phyloP scores from a whole-genome alignment of 2,329 filamentous ascomycete genomes.

The Penicillium sp. region DNA sequence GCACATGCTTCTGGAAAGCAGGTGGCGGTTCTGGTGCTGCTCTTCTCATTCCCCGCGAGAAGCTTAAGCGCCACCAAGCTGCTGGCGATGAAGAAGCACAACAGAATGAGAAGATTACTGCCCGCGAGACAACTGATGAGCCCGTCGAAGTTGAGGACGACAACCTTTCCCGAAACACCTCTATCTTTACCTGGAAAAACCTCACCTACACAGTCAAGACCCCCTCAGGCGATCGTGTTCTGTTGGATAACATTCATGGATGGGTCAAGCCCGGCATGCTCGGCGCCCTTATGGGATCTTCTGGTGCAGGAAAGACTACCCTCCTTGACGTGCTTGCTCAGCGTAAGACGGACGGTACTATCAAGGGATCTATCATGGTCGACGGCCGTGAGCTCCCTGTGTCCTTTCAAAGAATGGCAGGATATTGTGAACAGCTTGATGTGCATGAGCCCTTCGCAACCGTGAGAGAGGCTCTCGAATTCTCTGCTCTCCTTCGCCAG shows the following conservation, averaged over 20 bases:
- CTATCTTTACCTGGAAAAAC: constrained; percentile 70
- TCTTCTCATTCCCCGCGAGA: constrained; percentile 62
- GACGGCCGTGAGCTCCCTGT: constrained; percentile 59
- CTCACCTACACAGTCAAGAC: constrained; percentile 68
- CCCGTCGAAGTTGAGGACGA: constrained; percentile 24
- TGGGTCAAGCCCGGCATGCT: constrained; percentile 74
- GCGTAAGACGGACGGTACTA: constrained; percentile 61
- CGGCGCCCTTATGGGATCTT: constrained; percentile 73
- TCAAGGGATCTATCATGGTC: constrained; percentile 63
- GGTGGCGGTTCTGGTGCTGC: constrained; percentile 48
- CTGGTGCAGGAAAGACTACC: constrained; percentile 73
- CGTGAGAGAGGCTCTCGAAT: constrained; percentile 63
- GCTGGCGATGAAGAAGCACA: constrained; percentile 16
- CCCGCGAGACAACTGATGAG: constrained; percentile 10
- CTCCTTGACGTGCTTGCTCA: constrained; percentile 71
- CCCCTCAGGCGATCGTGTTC: constrained; percentile 50
- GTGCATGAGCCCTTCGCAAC: constrained; percentile 65
- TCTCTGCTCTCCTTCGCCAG: constrained; percentile 64
- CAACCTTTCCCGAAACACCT: constrained; percentile 59
- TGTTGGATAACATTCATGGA: constrained; percentile 67
- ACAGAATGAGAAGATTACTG: background rate
- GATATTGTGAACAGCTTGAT: constrained; percentile 67
- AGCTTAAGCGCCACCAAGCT: constrained; percentile 40
- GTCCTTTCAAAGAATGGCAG: constrained; percentile 64
- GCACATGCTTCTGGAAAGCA: constrained; percentile 54